These are phyloP conservation scores for Abelmoschus esculentus DNA, from an alignment of 345 rosid species.

Conservation along the genomic window DNA sequence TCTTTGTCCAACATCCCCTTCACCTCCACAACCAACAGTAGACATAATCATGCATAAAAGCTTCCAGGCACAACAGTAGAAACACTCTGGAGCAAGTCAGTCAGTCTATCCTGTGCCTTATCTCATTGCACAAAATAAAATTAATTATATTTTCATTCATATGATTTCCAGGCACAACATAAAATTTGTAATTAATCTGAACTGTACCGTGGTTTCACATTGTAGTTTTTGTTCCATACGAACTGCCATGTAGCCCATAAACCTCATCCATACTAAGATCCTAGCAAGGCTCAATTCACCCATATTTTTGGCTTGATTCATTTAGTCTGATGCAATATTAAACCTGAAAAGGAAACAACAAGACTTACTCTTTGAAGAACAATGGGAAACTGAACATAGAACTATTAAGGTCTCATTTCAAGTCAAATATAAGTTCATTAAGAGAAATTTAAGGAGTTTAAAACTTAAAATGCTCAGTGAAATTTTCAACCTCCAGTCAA, in stretches of 20 bases:
- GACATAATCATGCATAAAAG: conserved; percentile 81
- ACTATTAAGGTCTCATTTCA: not conserved
- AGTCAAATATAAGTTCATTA: not conserved
- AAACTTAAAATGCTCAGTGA: conserved; percentile 11
- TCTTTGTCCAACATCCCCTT: conserved; percentile 99
- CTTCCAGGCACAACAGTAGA: no score
- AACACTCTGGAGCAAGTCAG: conserved; percentile 59
- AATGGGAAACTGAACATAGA: conserved; percentile 1
- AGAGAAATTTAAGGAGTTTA: not conserved
- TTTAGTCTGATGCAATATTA: conserved; percentile 89
- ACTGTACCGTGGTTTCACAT: conserved; percentile 92
- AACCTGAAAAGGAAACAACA: conserved; percentile 40
- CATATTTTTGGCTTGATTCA: conserved; percentile 63
- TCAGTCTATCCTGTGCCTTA: conserved; percentile 99
- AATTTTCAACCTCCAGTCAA: conserved; percentile 8
- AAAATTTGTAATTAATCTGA: conserved; percentile 5
- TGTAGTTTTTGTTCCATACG: conserved; percentile 97
- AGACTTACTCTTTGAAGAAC: conserved; percentile 4
- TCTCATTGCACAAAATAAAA: conserved; percentile 55
- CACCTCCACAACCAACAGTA: conserved; percentile 97
- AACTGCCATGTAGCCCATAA: conserved; percentile 99
- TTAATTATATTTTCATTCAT: not conserved
- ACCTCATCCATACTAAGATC: conserved; percentile 98
- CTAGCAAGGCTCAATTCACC: conserved; percentile 81
- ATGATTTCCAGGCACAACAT: not conserved